phyloP scores from a whole-genome alignment of 208 protist species.

The Crithidia sp. region DNA sequence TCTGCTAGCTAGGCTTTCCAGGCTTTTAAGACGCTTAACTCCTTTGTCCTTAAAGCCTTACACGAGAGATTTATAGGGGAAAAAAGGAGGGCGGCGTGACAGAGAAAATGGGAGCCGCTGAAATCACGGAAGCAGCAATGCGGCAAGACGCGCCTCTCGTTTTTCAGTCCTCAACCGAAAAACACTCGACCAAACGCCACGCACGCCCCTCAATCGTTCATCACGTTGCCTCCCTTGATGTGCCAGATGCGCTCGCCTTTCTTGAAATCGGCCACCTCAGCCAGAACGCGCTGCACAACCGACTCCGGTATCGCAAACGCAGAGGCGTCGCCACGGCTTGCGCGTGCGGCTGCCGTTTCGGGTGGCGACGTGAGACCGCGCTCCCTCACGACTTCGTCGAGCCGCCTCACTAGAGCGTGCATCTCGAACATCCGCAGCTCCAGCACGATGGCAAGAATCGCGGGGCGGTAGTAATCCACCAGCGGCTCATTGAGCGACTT shows the following conservation, averaged over 20 bases:
- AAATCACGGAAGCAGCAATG: no score
- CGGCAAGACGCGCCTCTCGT: no score
- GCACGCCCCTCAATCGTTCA: constrained; percentile 16
- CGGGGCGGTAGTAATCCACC: constrained; percentile 74
- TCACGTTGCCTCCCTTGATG: constrained; percentile 71
- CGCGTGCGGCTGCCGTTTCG: constrained; percentile 23
- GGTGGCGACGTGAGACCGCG: constrained; percentile 15
- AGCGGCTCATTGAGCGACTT: constrained; percentile 63
- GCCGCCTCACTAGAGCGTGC: constrained; percentile 35
- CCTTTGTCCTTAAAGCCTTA: no score
- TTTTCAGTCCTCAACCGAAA: no score
- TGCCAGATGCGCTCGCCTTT: constrained; percentile 74
- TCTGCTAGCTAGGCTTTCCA: background rate
- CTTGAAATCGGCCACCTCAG: constrained; percentile 78
- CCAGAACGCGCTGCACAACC: constrained; percentile 63
- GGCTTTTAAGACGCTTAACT: no score
- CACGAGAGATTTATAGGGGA: no score
- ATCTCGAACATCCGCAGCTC: constrained; percentile 73
- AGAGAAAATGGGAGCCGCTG: no score
- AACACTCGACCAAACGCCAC: no score
- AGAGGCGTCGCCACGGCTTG: background rate
- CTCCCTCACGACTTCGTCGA: constrained; percentile 31
- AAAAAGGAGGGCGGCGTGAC: no score
- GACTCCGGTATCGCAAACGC: constrained; percentile 9
- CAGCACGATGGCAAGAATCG: constrained; percentile 65